These are phyloP conservation scores for Pistacia integerrima DNA, from an alignment of 345 rosid genomes.

Conservation along the genomic window DNA sequence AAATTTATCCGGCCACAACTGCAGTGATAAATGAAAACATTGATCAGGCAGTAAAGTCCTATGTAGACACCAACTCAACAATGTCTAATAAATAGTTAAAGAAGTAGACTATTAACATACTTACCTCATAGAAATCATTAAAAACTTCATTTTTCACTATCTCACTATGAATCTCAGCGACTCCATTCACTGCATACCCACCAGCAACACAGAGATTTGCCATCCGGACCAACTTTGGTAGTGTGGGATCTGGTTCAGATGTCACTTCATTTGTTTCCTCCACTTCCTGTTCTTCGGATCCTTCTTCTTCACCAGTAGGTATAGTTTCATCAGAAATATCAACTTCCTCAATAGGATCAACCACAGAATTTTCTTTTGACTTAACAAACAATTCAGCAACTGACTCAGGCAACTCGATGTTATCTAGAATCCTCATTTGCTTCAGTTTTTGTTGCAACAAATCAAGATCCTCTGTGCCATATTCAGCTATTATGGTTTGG, in stretches of 20 bases:
- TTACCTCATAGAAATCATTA: slow-evolving; percentile 48
- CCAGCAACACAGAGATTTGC: slow-evolving; percentile 54
- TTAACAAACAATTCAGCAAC: slow-evolving; percentile 30
- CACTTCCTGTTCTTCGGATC: slow-evolving; percentile 19
- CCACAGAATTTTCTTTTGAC: slow-evolving; percentile 25
- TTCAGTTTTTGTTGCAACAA: slow-evolving; percentile 46
- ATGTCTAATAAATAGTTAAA: neutral
- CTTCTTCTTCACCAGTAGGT: slow-evolving; percentile 25
- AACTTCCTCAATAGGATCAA: slow-evolving; percentile 22
- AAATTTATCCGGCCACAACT: slow-evolving; percentile 61
- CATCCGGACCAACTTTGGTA: slow-evolving; percentile 46
- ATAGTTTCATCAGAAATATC: slow-evolving; percentile 24
- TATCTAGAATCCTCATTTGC: slow-evolving; percentile 51
- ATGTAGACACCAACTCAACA: neutral
- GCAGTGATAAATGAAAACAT: slow-evolving; percentile 8
- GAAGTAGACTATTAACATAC: neutral
- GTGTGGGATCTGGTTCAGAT: slow-evolving; percentile 36
- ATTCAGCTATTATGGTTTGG: slow-evolving; percentile 40
- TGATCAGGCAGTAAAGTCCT: neutral
- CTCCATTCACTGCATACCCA: slow-evolving; percentile 51
- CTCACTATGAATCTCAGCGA: slow-evolving; percentile 58
- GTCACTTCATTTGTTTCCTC: slow-evolving; percentile 16
- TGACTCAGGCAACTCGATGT: slow-evolving; percentile 44
- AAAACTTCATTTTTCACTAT: slow-evolving; percentile 56
- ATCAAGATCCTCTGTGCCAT: slow-evolving; percentile 39